Base-by-base conservation (phyloP, 2,329 filamentous ascomycete species). In the Penicillium sp. region DNA sequence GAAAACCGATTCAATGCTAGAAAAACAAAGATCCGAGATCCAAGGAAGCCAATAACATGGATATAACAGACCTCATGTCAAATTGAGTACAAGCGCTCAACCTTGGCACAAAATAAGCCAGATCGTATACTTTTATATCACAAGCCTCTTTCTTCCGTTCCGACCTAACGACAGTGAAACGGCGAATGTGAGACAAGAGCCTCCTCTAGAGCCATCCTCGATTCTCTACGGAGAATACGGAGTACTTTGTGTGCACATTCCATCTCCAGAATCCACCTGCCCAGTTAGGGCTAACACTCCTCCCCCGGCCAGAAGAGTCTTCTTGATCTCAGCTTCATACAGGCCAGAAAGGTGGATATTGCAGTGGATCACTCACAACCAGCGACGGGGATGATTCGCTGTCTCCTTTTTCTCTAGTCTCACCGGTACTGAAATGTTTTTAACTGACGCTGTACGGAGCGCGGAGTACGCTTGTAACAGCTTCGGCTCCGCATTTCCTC, bases 261-360 rank as follows among this genome's bases (percentile, higher is more conserved):
- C 37, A 51, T 42, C 50, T 59, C 51, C 45, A 50, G 15, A 56
- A 47, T 27, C 51, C 46, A 60, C 43, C 43, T 50, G 38, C 54
- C 57, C 33, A 27, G 27, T 63, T 48, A 38, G 52, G 58, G 54
- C 48, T 43, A 48, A 35, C 6, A 47, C 21, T 45, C 45, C 49
- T 43, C 12, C 29, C 3, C 25, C 27, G 55, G 55, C 42, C 46
- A 58, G 47, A 58, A 38, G 47, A 50, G 48, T 31, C 45, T 60
- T 45, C 50, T 61, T 58, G 56, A 66, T 66, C 59, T 65, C 59
- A 66, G 59, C 59, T 64, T 51, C 51, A 40, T 56, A 37, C 35
- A 31, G 47, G 19, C 21, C 5, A 4, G 8, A 19, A 15, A 47
- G 25, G 47, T 50, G 57, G 59, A 50, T 52, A 37, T 52, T 21